Evolutionary conservation across 345 rosid species (phyloP).

Genomic region (Linum usitatissimum): DNA sequence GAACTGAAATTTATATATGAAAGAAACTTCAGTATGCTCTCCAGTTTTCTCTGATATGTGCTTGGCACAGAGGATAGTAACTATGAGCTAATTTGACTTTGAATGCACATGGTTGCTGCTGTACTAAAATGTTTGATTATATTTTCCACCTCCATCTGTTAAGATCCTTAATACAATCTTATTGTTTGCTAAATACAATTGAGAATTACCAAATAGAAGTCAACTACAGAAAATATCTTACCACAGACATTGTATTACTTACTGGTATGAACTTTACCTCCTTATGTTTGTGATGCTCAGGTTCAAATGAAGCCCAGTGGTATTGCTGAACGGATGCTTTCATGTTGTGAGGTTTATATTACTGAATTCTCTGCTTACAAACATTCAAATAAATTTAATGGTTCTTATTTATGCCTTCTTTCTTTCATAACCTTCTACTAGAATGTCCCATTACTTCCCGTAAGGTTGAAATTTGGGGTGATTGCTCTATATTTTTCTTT

Average conservation of each 20-base stretch:
- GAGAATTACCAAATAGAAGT: too few species aligned
- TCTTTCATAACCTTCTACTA: background rate
- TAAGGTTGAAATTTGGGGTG: background rate
- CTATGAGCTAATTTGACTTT: too few species aligned
- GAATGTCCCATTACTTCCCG: background rate
- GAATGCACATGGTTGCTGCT: too few species aligned
- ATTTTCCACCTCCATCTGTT: too few species aligned
- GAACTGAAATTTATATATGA: too few species aligned
- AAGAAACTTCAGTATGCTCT: too few species aligned
- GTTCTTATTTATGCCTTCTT: background rate
- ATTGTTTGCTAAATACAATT: too few species aligned
- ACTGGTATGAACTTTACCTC: slow-evolving; percentile 13
- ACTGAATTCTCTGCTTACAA: background rate
- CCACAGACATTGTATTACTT: background rate
- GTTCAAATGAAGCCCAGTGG: slow-evolving; percentile 43
- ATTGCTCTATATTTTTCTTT: background rate
- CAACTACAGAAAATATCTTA: too few species aligned
- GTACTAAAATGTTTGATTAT: too few species aligned
- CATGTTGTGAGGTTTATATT: slow-evolving; percentile 73
- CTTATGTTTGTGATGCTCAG: slow-evolving; percentile 24
- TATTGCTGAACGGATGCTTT: slow-evolving; percentile 55
- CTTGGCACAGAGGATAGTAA: too few species aligned
- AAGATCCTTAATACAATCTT: too few species aligned
- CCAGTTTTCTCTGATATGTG: too few species aligned
- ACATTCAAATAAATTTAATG: slow-evolving; percentile 2